Evolutionary conservation across 1,139 yeast species (phyloP).

Genomic region (Debaryomyces singareniensis): DNA sequence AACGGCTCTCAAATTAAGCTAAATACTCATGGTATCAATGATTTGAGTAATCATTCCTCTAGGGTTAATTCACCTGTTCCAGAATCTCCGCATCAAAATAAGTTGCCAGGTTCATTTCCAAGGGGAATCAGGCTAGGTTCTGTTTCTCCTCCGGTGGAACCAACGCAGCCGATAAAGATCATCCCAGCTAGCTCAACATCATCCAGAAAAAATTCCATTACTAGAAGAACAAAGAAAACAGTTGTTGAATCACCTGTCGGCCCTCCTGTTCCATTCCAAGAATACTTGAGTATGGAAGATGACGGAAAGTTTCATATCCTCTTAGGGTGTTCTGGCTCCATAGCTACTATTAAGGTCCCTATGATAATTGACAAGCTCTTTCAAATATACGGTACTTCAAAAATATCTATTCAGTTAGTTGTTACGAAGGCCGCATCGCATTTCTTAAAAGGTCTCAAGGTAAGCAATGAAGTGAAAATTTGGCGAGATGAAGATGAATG

Average conservation of each 20-base stretch:
- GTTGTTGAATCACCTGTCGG: constrained; percentile 52
- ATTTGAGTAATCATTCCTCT: constrained; percentile 6
- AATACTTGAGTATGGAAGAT: constrained; percentile 63
- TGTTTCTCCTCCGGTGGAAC: constrained; percentile 1
- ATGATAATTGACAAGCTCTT: constrained; percentile 75
- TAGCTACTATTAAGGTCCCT: constrained; percentile 91
- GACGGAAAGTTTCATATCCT: constrained; percentile 81
- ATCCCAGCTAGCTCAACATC: not conserved
- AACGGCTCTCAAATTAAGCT: not conserved
- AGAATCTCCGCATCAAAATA: constrained; percentile 5
- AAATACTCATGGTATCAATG: constrained; percentile 3
- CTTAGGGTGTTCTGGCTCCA: constrained; percentile 92
- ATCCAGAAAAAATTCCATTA: constrained; percentile 2
- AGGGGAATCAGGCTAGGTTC: constrained; percentile 1
- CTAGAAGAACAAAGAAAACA: constrained; percentile 25
- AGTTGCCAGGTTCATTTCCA: not conserved
- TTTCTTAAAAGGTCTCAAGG: constrained; percentile 70
- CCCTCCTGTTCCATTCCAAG: constrained; percentile 70
- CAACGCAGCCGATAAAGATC: not conserved
- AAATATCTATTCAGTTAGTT: constrained; percentile 77
- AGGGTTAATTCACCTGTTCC: constrained; percentile 9
- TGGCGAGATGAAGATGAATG: constrained; percentile 96
- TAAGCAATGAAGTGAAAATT: constrained; percentile 76
- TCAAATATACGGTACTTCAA: constrained; percentile 64
- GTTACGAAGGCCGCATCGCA: constrained; percentile 81